phyloP scores from a whole-genome alignment of 1,284 basidiomycete genomes.

The Pyrrhoderma noxium region DNA sequence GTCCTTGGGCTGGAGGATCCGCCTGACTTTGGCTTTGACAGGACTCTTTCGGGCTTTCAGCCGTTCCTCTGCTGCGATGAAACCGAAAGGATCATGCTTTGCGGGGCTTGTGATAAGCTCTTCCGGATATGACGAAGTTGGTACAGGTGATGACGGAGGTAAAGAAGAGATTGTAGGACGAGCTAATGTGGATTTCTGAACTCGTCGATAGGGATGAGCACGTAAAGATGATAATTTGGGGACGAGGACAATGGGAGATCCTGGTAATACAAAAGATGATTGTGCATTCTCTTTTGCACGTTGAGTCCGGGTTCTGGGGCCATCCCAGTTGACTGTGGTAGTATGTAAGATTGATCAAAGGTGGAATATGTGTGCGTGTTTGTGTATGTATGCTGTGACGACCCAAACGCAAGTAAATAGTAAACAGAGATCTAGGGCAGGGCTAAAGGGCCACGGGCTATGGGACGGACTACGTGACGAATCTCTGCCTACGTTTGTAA shows the following conservation, averaged over 20 bases:
- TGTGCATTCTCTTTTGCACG: not conserved
- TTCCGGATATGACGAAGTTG: constrained; percentile 3
- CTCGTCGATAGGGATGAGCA: not conserved
- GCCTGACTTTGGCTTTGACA: not conserved
- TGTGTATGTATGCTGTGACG: too few species aligned
- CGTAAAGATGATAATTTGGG: not conserved
- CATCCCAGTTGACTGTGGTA: too few species aligned
- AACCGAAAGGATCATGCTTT: constrained; percentile 12
- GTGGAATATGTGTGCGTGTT: too few species aligned
- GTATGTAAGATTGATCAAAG: too few species aligned
- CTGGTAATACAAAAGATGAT: not conserved
- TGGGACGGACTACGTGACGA: too few species aligned
- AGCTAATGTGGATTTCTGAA: not conserved
- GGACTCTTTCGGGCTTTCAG: constrained; percentile 1
- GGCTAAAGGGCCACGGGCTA: too few species aligned
- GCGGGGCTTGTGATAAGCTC: not conserved
- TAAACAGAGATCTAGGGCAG: too few species aligned
- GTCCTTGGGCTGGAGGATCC: constrained; percentile 3
- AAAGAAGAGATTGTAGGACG: not conserved
- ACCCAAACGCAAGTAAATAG: too few species aligned
- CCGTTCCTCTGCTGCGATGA: constrained; percentile 9
- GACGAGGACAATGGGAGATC: not conserved
- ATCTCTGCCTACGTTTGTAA: too few species aligned
- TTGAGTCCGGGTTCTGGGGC: not conserved
- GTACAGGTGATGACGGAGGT: constrained; percentile 11